phyloP scores from a whole-genome alignment of 441 rosid species.

The Dalechampia spathulata region DNA sequence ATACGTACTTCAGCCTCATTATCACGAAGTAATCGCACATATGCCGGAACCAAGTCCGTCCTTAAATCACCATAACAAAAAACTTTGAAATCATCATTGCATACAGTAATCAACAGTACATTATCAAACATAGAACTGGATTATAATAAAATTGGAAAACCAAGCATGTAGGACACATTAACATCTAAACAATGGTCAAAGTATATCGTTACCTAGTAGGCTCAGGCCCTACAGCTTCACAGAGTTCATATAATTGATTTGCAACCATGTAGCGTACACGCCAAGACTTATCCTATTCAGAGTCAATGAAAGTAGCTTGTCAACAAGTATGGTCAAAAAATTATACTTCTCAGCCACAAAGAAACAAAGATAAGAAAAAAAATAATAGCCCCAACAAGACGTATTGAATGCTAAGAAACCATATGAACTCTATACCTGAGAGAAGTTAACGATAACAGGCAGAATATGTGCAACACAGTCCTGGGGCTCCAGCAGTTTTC shows the following conservation, averaged over 20 bases:
- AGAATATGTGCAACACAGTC: conserved; percentile 77
- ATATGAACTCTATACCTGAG: conserved; percentile 46
- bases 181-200: conserved; percentile 6
- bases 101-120: conserved; percentile 4
- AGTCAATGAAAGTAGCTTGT: background rate
- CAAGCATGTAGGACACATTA: background rate
- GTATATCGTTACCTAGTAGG: conserved; percentile 51
- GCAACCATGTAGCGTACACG: conserved; percentile 99
- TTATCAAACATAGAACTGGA: background rate
- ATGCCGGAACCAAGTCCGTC: conserved; percentile 85
- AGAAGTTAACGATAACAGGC: conserved; percentile 83
- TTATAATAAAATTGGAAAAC: background rate
- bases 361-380: too few relatives aligned
- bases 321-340: background rate
- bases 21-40: conserved; percentile 85
- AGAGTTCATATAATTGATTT: conserved; percentile 86
- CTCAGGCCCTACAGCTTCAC: conserved; percentile 96
- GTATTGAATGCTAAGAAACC: too few relatives aligned
- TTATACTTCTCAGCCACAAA: too few relatives aligned
- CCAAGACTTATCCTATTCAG: conserved; percentile 87
- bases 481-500: conserved; percentile 82
- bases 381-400: too few relatives aligned
- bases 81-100: background rate
- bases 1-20: conserved; percentile 98
- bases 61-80: conserved; percentile 24